These are phyloP conservation scores for Prosopis cineraria DNA, from an alignment of 306 rosid species.

Conservation along the genomic window DNA sequence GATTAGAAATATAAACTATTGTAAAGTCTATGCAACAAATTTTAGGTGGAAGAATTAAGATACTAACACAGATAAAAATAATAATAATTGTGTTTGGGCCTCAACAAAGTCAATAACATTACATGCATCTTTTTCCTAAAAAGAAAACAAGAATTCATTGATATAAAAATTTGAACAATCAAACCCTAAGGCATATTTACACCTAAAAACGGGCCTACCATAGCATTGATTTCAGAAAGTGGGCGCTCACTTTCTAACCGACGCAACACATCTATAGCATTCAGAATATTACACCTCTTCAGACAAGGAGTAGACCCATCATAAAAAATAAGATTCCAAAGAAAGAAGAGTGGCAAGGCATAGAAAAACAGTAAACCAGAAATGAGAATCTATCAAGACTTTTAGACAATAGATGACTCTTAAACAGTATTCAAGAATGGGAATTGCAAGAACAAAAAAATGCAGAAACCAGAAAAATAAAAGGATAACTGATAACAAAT, in stretches of 20 bases:
- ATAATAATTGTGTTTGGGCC: background rate
- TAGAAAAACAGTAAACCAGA: background rate
- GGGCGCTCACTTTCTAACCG: background rate
- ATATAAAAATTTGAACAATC: constrained; percentile 1
- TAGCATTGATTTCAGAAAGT: background rate
- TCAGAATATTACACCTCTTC: background rate
- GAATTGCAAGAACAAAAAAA: background rate
- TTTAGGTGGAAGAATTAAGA: constrained; percentile 7
- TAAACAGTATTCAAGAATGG: background rate
- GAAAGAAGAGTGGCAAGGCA: background rate
- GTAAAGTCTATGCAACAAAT: constrained; percentile 20
- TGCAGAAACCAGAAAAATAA: too few species aligned
- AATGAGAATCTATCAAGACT: background rate
- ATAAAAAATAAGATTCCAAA: constrained; percentile 6
- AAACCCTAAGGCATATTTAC: background rate
- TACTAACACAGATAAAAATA: background rate
- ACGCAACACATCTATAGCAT: background rate
- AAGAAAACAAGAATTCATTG: constrained; percentile 8
- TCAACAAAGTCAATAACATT: background rate
- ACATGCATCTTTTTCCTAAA: constrained; percentile 17
- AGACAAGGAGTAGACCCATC: constrained; percentile 4
- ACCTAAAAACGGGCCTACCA: background rate
- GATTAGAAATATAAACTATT: constrained; percentile 4
- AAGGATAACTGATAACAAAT: background rate
- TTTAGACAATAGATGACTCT: background rate